Percentiles rank a stretch among this genome's conserved stretches.
Conservation (phyloP, 176 grass and related monocot genomes). For the Lolium perenne region DNA sequence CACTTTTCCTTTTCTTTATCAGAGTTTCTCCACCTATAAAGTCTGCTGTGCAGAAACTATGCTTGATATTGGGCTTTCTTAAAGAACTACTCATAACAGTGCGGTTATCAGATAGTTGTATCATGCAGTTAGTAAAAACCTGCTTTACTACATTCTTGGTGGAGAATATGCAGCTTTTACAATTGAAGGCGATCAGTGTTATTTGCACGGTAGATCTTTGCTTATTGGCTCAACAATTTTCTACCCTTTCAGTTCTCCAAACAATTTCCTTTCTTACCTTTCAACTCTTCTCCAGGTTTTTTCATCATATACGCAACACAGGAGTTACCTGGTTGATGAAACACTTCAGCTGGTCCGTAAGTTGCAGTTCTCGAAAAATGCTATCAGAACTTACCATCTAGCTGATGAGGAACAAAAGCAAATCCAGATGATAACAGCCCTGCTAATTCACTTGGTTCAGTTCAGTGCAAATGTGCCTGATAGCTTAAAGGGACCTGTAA, state of each 20-base stretch:
- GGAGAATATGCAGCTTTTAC: conserved; percentile 95
- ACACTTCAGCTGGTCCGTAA: conserved; percentile 89
- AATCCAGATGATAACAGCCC: conserved; percentile 99
- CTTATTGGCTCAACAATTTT: conserved; percentile 41
- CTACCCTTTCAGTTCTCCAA: conserved; percentile 35
- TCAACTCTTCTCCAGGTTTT: conserved; percentile 68
- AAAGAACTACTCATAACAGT: conserved; percentile 81
- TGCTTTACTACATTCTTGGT: conserved; percentile 99
- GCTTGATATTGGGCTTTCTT: conserved; percentile 93
- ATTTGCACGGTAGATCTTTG: conserved; percentile 74
- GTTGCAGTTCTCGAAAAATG: conserved; percentile 90
- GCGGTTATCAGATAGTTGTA: conserved; percentile 90
- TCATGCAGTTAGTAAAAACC: conserved; percentile 94
- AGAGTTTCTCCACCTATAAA: conserved; percentile 81
- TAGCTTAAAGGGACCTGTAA: conserved; percentile 69
- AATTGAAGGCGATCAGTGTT: conserved; percentile 89
- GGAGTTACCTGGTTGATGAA: conserved; percentile 94
- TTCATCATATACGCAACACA: conserved; percentile 87
- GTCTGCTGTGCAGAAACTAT: conserved; percentile 88
- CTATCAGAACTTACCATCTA: conserved; percentile 87
- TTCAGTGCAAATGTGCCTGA: conserved; percentile 91
- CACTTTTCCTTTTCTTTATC: conserved; percentile 38
- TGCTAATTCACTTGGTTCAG: conserved; percentile 93
- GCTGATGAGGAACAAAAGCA: conserved; percentile 96
- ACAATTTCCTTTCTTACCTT: conserved; percentile 48